Evolutionary conservation across 2,329 filamentous ascomycete genomes (phyloP), one percentile per base, ranked within the genome.

Genomic region (Epichloe typhina): DNA sequence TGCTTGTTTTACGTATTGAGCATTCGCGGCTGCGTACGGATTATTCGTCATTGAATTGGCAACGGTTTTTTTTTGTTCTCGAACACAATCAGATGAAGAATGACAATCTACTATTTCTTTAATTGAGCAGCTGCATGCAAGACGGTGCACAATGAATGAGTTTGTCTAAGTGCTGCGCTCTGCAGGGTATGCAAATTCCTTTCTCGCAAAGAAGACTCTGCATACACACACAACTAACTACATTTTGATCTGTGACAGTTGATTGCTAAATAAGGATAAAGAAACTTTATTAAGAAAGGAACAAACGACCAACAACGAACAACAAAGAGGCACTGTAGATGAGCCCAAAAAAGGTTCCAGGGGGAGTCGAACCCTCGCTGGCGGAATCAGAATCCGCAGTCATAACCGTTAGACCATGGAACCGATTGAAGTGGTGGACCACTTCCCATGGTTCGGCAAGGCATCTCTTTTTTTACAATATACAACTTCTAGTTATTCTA

Each of bases 391-490:
- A 56, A 56, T 64, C 63, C 61, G 63, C 62, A 65, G 62, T 65
- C 62, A 65, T 65, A 56, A 62, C 62, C 62, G 62, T 64, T 64
- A 65, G 63, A 65, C 61, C 62, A 65, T 60, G 60, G 58, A 64
- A 64, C 63, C 62, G 0, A 2, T 43, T 55, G 54, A 60, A 60
- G 53, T 51, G 56, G 60, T 63, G 45, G 3, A 21, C 57, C 57
- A 51, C 56, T 59, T 61, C 60, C 51, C 58, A 61, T 62, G 59
- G 53, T 4, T 23, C 44, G 40, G 2, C 17, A 17, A 17, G 17
- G 17, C 1, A 17, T 17, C 0, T 12, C n/a, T 37, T 44, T 43
- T 26, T 52, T 44, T 44, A 17, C 7, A n/a, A 37, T 56, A 49
- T 50, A 40, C 17, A 26, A 3, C 1, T 0, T 17, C 17, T 17